Percentiles rank a stretch among this genome's conserved stretches.
phyloP scores from a whole-genome alignment of 345 rosid genomes.

The Garcia nutans region DNA sequence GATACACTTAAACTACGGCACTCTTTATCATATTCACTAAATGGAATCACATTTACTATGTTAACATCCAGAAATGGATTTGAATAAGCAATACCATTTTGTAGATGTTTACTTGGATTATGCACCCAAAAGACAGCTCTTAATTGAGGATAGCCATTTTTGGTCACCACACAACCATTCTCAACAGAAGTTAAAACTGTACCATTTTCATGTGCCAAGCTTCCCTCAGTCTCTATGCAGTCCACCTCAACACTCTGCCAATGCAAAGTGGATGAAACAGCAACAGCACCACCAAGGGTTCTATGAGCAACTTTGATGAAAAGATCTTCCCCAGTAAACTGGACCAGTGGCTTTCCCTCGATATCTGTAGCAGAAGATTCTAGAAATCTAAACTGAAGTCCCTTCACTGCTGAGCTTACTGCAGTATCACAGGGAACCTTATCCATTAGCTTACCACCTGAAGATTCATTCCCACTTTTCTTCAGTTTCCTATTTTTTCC shows the following conservation, averaged over 20 bases:
- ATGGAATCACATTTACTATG: constrained; percentile 81
- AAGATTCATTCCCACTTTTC: constrained; percentile 34
- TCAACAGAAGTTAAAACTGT: constrained; percentile 19
- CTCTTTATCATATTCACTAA: constrained; percentile 74
- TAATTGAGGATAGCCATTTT: constrained; percentile 49
- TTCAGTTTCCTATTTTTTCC: constrained; percentile 56
- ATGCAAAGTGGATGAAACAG: constrained; percentile 67
- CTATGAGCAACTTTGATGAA: constrained; percentile 78
- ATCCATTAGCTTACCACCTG: constrained; percentile 62
- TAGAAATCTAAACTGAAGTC: constrained; percentile 79
- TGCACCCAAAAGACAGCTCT: constrained; percentile 91
- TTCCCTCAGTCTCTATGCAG: constrained; percentile 75
- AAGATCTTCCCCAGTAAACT: constrained; percentile 77
- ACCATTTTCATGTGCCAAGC: constrained; percentile 39
- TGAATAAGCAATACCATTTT: constrained; percentile 33
- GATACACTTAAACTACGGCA: constrained; percentile 78
- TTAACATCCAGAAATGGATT: constrained; percentile 74
- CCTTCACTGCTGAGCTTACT: constrained; percentile 62
- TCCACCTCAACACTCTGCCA: constrained; percentile 86
- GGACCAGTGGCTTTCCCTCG: constrained; percentile 82
- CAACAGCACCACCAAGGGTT: constrained; percentile 97
- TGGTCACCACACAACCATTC: constrained; percentile 40
- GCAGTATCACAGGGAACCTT: constrained; percentile 97
- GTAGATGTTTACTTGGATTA: constrained; percentile 44
- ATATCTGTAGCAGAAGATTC: constrained; percentile 59